Evolutionary conservation across 345 rosid genomes (phyloP).

Genomic region (Acer saccharum): DNA sequence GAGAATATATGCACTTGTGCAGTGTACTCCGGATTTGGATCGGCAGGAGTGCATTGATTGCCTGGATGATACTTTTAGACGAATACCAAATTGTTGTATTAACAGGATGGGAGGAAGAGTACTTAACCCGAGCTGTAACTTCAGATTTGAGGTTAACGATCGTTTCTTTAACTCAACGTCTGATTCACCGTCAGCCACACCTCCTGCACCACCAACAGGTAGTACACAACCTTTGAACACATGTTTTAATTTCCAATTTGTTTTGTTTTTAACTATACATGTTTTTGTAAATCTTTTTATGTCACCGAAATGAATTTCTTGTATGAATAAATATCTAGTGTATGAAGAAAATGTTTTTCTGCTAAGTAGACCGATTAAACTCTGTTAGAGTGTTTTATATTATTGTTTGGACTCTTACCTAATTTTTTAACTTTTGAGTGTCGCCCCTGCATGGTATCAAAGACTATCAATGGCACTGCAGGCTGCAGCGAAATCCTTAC

Average conservation of each 20-base stretch:
- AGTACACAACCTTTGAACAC: not conserved
- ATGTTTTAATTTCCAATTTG: not conserved
- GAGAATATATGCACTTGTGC: constrained; percentile 29
- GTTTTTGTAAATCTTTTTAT: no score
- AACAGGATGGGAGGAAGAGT: constrained; percentile 21
- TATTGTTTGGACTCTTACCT: no score
- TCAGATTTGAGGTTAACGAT: constrained; percentile 12
- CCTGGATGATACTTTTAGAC: not conserved
- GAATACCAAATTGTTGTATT: constrained; percentile 9
- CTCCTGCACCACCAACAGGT: constrained; percentile 2
- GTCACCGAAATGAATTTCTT: not conserved
- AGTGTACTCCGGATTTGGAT: constrained; percentile 46
- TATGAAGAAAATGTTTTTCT: not conserved
- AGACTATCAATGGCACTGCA: no score
- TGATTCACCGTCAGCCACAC: not conserved
- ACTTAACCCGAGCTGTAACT: constrained; percentile 20
- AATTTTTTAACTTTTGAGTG: no score
- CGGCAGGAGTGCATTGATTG: not conserved
- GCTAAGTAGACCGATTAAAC: not conserved
- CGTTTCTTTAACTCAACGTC: constrained; percentile 6
- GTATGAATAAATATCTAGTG: not conserved
- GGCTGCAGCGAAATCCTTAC: no score
- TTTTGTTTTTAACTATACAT: no score
- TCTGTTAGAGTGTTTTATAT: not conserved
- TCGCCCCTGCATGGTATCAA: no score